Evolutionary conservation across 2,329 filamentous ascomycete species (phyloP).

Genomic region (Rhytidhysteron rufulum): DNA sequence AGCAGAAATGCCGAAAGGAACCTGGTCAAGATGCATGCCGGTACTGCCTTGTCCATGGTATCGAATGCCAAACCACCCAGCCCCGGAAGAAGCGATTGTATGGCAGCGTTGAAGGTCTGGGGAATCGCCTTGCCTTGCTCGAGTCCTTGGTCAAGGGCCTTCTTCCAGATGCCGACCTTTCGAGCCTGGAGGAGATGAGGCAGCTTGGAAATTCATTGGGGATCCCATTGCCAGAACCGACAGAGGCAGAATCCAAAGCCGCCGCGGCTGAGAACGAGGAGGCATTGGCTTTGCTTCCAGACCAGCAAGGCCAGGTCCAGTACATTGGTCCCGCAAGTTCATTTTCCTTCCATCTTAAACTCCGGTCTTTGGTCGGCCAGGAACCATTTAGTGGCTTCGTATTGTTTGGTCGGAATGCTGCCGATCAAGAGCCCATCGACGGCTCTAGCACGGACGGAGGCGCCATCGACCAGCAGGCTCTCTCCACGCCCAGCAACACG

Average conservation of each 20-base stretch:
- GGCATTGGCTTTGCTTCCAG: conserved; percentile 34
- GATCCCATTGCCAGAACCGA: conserved; percentile 35
- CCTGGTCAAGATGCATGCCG: conserved; percentile 37
- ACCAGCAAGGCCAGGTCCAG: conserved; percentile 44
- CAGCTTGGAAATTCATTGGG: conserved; percentile 37
- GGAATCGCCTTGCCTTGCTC: conserved; percentile 38
- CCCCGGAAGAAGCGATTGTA: conserved; percentile 44
- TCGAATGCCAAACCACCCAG: conserved; percentile 43
- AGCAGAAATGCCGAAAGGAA: conserved; percentile 44
- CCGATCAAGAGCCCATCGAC: conserved; percentile 20
- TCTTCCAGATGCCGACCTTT: conserved; percentile 40
- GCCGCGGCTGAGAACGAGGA: conserved; percentile 31
- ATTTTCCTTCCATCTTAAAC: conserved; percentile 40
- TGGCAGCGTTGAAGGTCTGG: conserved; percentile 41
- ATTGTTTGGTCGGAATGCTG: conserved; percentile 40
- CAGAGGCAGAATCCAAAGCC: conserved; percentile 10
- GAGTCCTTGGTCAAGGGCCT: conserved; percentile 45
- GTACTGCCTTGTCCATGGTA: conserved; percentile 40
- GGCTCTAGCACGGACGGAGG: neutral
- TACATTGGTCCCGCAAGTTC: conserved; percentile 44
- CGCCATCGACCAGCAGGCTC: conserved; percentile 2
- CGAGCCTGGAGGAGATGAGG: conserved; percentile 40
- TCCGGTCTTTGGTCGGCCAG: conserved; percentile 36
- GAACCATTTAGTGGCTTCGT: conserved; percentile 32
- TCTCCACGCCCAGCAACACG: conserved; percentile 14